Evolutionary conservation across 768 basidiomycete genomes (phyloP).

Genomic region (Pisolithus marmoratus): DNA sequence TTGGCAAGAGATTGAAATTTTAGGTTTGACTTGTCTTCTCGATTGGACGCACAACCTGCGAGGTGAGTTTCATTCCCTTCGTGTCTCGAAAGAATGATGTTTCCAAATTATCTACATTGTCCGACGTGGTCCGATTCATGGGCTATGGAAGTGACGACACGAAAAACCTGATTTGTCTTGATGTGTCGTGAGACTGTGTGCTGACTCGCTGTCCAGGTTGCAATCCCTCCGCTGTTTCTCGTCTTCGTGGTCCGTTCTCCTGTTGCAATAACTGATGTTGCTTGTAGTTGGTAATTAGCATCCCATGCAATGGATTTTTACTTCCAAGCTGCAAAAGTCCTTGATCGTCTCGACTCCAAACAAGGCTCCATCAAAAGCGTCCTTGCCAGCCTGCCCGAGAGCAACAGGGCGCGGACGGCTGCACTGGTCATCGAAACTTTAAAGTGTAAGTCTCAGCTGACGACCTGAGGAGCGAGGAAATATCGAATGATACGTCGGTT

Average conservation of each 20-base stretch:
- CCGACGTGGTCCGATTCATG: slow-evolving; percentile 43
- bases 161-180: slow-evolving; percentile 16
- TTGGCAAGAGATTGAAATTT: neutral
- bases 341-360: slow-evolving; percentile 84
- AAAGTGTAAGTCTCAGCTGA: slow-evolving; percentile 65
- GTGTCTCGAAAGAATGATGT: slow-evolving; percentile 44
- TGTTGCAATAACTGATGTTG: slow-evolving; percentile 20
- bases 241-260: slow-evolving; percentile 5
- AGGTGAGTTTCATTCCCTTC: slow-evolving; percentile 15
- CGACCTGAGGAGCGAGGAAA: neutral
- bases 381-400: slow-evolving; percentile 65
- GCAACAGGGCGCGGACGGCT: slow-evolving; percentile 69
- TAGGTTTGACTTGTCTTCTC: neutral
- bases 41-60: neutral
- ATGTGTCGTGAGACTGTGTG: neutral
- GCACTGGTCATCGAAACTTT: slow-evolving; percentile 92
- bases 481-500: slow-evolving; percentile 3
- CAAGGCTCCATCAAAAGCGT: slow-evolving; percentile 91
- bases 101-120: slow-evolving; percentile 86
- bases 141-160: slow-evolving; percentile 45
- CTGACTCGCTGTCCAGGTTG: neutral
- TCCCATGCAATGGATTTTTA: slow-evolving; percentile 82
- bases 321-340: slow-evolving; percentile 77
- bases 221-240: neutral
- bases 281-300: slow-evolving; percentile 23